These are phyloP conservation scores for Cytospora mali DNA, from an alignment of 2,329 filamentous ascomycete species.

Conservation along the genomic window DNA sequence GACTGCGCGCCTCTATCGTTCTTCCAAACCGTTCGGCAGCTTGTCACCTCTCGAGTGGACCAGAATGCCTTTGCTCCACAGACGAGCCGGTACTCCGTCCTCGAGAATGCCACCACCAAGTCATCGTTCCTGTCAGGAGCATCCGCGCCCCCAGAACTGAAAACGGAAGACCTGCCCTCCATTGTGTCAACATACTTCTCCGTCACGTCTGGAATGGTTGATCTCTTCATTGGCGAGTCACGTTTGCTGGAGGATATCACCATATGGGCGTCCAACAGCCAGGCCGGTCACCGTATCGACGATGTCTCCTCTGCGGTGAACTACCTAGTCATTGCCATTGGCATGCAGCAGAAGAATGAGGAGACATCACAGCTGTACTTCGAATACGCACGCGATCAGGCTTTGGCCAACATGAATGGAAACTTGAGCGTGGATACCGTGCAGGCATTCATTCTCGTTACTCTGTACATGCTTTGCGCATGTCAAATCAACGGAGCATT, in stretches of 20 bases:
- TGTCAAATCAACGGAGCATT: conserved; percentile 60
- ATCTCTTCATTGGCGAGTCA: conserved; percentile 48
- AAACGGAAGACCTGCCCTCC: conserved; percentile 32
- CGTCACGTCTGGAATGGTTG: conserved; percentile 49
- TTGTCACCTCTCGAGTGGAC: conserved; percentile 53
- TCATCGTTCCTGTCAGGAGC: conserved; percentile 41
- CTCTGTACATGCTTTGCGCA: conserved; percentile 56
- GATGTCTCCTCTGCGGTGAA: conserved; percentile 48
- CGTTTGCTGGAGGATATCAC: conserved; percentile 45
- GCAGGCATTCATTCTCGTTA: conserved; percentile 53
- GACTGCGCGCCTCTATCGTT: conserved; percentile 60
- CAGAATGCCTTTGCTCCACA: conserved; percentile 54
- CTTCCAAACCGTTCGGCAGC: conserved; percentile 56
- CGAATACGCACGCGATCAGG: conserved; percentile 51
- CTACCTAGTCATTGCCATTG: conserved; percentile 55
- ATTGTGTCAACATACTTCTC: conserved; percentile 43
- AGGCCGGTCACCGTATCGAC: conserved; percentile 37
- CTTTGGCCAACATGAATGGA: conserved; percentile 47
- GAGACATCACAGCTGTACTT: conserved; percentile 49
- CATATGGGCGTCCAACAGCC: conserved; percentile 44
- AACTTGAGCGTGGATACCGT: conserved; percentile 53
- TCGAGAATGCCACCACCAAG: conserved; percentile 49
- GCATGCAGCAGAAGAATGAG: conserved; percentile 47
- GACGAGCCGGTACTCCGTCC: conserved; percentile 51
- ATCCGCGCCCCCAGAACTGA: conserved; percentile 34